Percentiles rank a stretch among this genome's conserved stretches.
Conservation (phyloP, 306 rosid genomes). For the Ormosia emarginata region DNA sequence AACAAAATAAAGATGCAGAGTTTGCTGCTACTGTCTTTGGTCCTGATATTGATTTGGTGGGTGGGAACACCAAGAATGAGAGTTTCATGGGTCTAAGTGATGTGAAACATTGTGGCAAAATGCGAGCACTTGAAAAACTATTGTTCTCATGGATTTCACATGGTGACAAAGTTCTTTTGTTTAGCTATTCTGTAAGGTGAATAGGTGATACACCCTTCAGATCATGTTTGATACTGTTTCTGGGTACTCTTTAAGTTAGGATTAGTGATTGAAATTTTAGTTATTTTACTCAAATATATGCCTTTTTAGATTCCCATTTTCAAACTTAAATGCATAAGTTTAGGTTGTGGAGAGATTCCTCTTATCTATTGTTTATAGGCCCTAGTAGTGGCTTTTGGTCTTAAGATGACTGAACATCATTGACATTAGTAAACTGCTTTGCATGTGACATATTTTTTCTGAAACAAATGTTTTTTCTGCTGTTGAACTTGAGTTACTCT, state of each 20-base stretch:
- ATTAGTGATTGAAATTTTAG: background rate
- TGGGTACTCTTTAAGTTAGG: background rate
- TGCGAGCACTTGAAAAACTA: constrained; percentile 83
- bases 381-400: background rate
- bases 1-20: constrained; percentile 83
- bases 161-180: constrained; percentile 93
- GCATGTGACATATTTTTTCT: background rate
- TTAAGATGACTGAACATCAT: background rate
- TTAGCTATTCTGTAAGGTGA: constrained; percentile 95
- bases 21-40: constrained; percentile 87
- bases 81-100: constrained; percentile 93
- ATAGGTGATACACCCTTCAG: constrained; percentile 33
- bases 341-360: background rate
- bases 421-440: constrained; percentile 3
- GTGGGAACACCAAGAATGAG: constrained; percentile 73
- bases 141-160: constrained; percentile 67
- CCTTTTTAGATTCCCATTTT: constrained; percentile 5
- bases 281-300: background rate
- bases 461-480: background rate
- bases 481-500: constrained; percentile 31
- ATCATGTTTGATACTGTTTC: constrained; percentile 4
- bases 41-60: constrained; percentile 75
- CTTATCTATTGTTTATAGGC: background rate
- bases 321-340: background rate
- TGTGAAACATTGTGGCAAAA: constrained; percentile 87